These are phyloP conservation scores for Neoboletus brunneissimus DNA, from an alignment of 768 basidiomycete species.

Conservation along the genomic window DNA sequence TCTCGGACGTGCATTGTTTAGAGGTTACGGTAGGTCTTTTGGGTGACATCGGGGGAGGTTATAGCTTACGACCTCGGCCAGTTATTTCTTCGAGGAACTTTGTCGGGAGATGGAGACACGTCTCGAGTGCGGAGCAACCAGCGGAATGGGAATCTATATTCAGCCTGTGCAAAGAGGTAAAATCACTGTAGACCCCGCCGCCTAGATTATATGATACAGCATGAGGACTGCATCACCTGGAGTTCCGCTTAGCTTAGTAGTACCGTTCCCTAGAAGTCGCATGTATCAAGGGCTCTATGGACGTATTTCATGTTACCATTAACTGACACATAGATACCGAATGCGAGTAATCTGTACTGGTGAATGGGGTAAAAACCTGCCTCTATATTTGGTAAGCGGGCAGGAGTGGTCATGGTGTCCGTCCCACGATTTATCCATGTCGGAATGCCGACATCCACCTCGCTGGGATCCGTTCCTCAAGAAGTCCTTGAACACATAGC, in stretches of 20 bases:
- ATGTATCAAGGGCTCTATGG: slow-evolving; percentile 5
- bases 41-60: background rate
- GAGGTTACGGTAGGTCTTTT: slow-evolving; percentile 44
- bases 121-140: slow-evolving; percentile 32
- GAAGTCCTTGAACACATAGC: slow-evolving; percentile 83
- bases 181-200: slow-evolving; percentile 8
- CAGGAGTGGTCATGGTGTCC: background rate
- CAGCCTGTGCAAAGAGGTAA: slow-evolving; percentile 44
- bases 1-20: slow-evolving; percentile 39
- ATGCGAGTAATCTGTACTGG: background rate
- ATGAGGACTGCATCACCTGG: background rate
- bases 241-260: background rate
- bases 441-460: slow-evolving; percentile 15
- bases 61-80: slow-evolving; percentile 22
- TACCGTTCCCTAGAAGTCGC: background rate
- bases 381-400: slow-evolving; percentile 8
- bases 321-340: background rate
- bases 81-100: slow-evolving; percentile 52
- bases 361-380: background rate
- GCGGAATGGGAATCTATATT: slow-evolving; percentile 53
- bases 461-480: slow-evolving; percentile 56
- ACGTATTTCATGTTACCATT: background rate
- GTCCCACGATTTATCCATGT: background rate
- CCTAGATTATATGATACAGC: background rate
- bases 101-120: slow-evolving; percentile 45